phyloP scores from a whole-genome alignment of 148 eudicot species.

The Drosera capensis region DNA sequence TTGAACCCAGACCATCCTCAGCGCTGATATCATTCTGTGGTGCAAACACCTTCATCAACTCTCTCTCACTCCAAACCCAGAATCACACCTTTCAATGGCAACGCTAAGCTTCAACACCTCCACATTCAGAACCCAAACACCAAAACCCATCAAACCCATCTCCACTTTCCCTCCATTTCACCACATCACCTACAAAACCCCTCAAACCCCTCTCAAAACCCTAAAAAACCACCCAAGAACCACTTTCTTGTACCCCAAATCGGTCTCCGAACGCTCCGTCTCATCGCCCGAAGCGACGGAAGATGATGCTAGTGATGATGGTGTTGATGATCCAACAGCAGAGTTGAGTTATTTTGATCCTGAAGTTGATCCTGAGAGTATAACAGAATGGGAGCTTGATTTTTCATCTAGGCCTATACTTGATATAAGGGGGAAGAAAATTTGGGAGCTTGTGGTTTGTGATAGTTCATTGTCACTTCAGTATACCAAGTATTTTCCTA shows the following conservation, averaged over 20 bases:
- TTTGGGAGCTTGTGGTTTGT: constrained; percentile 94
- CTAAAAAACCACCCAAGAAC: constrained; percentile 9
- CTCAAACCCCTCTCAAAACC: too few relatives aligned
- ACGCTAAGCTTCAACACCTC: constrained; percentile 54
- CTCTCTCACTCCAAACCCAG: too few relatives aligned
- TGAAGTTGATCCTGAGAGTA: too few relatives aligned
- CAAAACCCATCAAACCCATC: constrained; percentile 21
- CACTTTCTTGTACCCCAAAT: constrained; percentile 13
- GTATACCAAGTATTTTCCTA: constrained; percentile 75
- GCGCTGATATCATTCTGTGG: too few relatives aligned
- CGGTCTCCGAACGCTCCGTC: constrained; percentile 56
- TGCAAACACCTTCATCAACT: too few relatives aligned
- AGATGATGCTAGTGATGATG: constrained; percentile 17
- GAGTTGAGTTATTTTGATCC: too few relatives aligned
- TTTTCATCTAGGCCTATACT: too few relatives aligned
- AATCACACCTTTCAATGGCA: too few relatives aligned
- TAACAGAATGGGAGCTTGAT: too few relatives aligned
- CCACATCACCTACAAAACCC: constrained; percentile 5
- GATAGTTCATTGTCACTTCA: constrained; percentile 78
- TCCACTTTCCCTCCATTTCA: constrained; percentile 19
- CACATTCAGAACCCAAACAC: constrained; percentile 32
- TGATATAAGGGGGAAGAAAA: too few relatives aligned
- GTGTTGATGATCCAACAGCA: constrained; percentile 62
- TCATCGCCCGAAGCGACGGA: constrained; percentile 19
- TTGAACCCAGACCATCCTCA: too few relatives aligned